A percentile compares a stretch with the other conserved stretches of the same genome.
Evolutionary conservation across 768 basidiomycete species (phyloP).

Genomic region (Collybia mongolica): DNA sequence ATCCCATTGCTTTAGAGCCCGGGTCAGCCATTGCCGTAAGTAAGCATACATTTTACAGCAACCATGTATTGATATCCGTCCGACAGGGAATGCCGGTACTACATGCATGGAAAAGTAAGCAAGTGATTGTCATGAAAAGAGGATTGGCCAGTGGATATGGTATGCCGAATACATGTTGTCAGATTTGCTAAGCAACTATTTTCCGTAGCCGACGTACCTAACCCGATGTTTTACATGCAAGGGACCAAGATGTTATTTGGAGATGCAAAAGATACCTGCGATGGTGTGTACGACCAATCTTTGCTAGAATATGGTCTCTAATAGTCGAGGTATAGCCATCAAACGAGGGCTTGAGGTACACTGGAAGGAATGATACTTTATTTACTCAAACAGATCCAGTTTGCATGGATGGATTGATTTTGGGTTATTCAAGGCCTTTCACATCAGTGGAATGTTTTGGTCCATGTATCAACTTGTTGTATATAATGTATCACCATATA

Average conservation of each 20-base stretch:
- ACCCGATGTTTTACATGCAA: conserved; percentile 93
- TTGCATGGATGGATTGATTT: too few relatives aligned
- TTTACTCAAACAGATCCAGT: too few relatives aligned
- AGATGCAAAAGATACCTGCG: conserved; percentile 88
- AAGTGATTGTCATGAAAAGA: conserved; percentile 91
- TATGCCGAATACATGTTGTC: conserved; percentile 22
- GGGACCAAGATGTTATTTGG: conserved; percentile 91
- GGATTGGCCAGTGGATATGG: conserved; percentile 89
- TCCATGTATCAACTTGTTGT: too few relatives aligned
- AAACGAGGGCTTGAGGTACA: conserved; percentile 54
- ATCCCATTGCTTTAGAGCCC: conserved; percentile 84
- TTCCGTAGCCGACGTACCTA: conserved; percentile 77
- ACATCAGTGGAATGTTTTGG: too few relatives aligned
- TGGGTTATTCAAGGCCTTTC: too few relatives aligned
- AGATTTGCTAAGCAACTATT: neutral
- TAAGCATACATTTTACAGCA: neutral
- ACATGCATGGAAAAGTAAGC: conserved; percentile 92
- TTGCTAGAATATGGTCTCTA: conserved; percentile 2
- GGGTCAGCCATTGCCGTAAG: conserved; percentile 79
- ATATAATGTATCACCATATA: too few relatives aligned
- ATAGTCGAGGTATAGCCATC: conserved; percentile 39
- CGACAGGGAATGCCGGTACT: conserved; percentile 85
- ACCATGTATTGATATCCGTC: neutral
- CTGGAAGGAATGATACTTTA: neutral
- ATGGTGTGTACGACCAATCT: conserved; percentile 46